Evolutionary conservation across 176 grass and related monocot genomes (phyloP).

Genomic region (Avena sativa): DNA sequence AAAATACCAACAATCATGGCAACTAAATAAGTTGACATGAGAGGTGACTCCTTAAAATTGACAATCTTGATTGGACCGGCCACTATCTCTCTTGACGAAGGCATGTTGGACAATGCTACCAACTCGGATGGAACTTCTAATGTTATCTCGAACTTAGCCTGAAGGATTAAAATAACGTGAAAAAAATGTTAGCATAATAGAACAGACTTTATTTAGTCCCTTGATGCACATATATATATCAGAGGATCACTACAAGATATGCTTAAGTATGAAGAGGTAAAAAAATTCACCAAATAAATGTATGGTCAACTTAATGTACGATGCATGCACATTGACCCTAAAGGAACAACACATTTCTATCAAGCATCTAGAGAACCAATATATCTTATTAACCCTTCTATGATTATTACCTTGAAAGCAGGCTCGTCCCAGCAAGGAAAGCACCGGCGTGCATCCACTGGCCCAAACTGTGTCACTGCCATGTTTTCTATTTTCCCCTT

Average conservation of each 20-base stretch:
- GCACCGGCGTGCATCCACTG: slow-evolving; percentile 74
- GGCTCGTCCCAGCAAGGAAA: slow-evolving; percentile 93
- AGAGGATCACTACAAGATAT: background rate
- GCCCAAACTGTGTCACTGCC: slow-evolving; percentile 72
- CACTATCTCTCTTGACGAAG: slow-evolving; percentile 33
- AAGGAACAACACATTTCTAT: background rate
- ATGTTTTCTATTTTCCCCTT: slow-evolving; percentile 62
- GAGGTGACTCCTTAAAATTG: slow-evolving; percentile 55
- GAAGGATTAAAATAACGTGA: background rate
- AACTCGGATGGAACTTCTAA: slow-evolving; percentile 59
- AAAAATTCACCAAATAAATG: no score
- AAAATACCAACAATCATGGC: slow-evolving; percentile 63
- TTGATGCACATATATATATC: background rate
- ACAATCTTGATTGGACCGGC: slow-evolving; percentile 43
- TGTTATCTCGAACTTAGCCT: slow-evolving; percentile 68
- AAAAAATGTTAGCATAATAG: no score
- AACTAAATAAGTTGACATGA: slow-evolving; percentile 73
- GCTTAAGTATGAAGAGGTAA: background rate
- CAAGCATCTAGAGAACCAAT: background rate
- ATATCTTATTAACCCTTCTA: background rate
- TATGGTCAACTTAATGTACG: background rate
- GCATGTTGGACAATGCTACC: slow-evolving; percentile 70
- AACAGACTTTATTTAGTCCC: background rate
- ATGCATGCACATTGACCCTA: background rate
- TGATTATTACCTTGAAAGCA: slow-evolving; percentile 55